These are phyloP conservation scores for Aspergillus taichungensis DNA, from an alignment of 495 filamentous ascomycete species.

Conservation along the genomic window DNA sequence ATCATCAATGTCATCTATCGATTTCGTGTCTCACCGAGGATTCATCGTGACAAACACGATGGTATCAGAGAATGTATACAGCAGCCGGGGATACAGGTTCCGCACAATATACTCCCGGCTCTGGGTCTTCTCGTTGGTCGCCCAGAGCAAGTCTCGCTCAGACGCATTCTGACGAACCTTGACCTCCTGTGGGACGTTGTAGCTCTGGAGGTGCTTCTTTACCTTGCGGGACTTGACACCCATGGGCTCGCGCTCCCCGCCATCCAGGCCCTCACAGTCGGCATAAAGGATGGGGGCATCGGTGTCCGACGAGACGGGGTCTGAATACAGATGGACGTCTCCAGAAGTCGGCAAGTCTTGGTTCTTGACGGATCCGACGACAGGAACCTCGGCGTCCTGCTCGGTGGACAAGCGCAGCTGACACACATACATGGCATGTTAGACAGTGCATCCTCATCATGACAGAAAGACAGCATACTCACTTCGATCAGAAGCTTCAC, in stretches of 20 bases:
- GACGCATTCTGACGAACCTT: not conserved
- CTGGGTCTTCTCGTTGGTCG: conserved; percentile 1
- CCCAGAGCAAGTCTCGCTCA: conserved; percentile 5
- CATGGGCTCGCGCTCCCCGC: conserved; percentile 9
- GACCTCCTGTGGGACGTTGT: not conserved
- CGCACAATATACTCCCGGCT: conserved; percentile 17
- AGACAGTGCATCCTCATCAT: too few species aligned
- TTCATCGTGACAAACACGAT: conserved; percentile 44
- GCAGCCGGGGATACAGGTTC: conserved; percentile 20
- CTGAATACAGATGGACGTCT: conserved; percentile 56
- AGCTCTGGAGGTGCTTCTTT: not conserved
- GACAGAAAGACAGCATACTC: not conserved
- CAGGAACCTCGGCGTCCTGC: not conserved
- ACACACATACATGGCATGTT: not conserved
- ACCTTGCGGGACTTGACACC: conserved; percentile 1
- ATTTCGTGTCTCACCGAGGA: conserved; percentile 21
- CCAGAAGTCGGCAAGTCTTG: conserved; percentile 35
- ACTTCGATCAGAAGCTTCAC: not conserved
- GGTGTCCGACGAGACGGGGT: conserved; percentile 40
- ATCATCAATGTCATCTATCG: conserved; percentile 5
- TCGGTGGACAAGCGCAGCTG: not conserved
- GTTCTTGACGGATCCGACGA: not conserved
- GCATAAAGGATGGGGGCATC: conserved; percentile 44
- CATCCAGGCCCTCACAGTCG: conserved; percentile 41
- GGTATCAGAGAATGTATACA: conserved; percentile 46